These are phyloP conservation scores for Penicillium sp. DNA, from an alignment of 2,329 filamentous ascomycete genomes.

Conservation along the genomic window DNA sequence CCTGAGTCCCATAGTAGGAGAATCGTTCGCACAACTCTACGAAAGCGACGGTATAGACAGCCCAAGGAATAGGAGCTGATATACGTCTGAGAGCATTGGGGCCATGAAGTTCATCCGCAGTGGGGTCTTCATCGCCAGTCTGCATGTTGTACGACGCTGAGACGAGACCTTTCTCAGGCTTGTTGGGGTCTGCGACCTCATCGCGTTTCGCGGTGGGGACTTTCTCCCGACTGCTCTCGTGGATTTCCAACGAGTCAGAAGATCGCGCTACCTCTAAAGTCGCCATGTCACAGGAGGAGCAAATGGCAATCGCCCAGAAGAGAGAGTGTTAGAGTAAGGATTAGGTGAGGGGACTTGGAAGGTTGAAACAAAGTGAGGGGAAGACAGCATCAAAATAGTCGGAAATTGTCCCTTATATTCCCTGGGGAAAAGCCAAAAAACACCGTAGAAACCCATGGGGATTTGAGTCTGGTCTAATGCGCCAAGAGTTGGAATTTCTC, in stretches of 20 bases:
- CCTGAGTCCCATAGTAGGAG: slow-evolving; percentile 72
- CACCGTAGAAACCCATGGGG: too few relatives aligned
- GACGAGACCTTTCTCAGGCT: slow-evolving; percentile 15
- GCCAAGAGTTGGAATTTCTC: neutral
- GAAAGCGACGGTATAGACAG: slow-evolving; percentile 69
- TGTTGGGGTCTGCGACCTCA: neutral
- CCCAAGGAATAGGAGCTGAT: slow-evolving; percentile 56
- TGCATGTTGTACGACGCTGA: slow-evolving; percentile 8
- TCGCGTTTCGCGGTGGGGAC: neutral
- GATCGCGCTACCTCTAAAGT: neutral
- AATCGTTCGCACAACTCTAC: slow-evolving; percentile 76
- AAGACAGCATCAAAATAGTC: neutral
- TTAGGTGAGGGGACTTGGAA: neutral
- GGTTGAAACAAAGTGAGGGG: neutral
- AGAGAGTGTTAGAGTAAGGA: neutral
- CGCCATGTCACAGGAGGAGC: slow-evolving; percentile 4
- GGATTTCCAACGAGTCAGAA: slow-evolving; percentile 12
- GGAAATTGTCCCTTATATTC: too few relatives aligned
- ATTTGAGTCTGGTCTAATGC: too few relatives aligned
- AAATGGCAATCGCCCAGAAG: neutral
- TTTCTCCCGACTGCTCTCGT: neutral
- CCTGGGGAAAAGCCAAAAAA: too few relatives aligned
- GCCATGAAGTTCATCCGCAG: slow-evolving; percentile 34
- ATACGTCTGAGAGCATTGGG: slow-evolving; percentile 35
- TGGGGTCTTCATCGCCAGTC: slow-evolving; percentile 28